Conservation (phyloP, 495 filamentous ascomycete species). For the Elaphomyces granulatus region DNA sequence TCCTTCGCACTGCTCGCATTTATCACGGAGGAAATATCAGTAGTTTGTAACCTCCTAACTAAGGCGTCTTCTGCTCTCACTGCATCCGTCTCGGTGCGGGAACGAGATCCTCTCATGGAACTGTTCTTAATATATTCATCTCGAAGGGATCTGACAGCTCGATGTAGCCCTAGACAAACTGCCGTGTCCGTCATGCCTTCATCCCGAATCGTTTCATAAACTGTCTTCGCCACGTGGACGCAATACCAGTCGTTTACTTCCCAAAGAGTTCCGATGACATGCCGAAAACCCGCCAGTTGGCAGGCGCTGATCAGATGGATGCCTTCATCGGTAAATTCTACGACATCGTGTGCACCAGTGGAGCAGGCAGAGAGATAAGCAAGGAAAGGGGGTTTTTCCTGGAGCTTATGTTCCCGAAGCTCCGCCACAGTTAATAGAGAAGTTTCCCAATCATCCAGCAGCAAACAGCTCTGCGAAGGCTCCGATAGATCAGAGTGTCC, state of each 20-base stretch:
- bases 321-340: conserved; percentile 16
- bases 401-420: conserved; percentile 11
- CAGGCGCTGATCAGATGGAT: conserved; percentile 22
- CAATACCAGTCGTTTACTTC: conserved; percentile 12
- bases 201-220: conserved; percentile 14
- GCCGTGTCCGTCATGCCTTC: conserved; percentile 13
- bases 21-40: no score
- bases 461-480: conserved; percentile 15
- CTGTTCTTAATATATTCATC: conserved; percentile 4
- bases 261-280: conserved; percentile 23
- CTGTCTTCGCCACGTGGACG: conserved; percentile 14
- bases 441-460: conserved; percentile 10
- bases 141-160: conserved; percentile 4
- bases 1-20: no score
- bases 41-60: no score
- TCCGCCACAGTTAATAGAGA: conserved; percentile 16
- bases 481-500: conserved; percentile 10
- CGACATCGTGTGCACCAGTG: conserved; percentile 11
- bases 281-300: conserved; percentile 24
- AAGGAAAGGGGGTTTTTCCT: conserved; percentile 13
- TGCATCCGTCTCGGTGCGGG: no score
- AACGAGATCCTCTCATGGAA: no score
- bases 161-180: conserved; percentile 13
- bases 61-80: no score
- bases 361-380: conserved; percentile 15